These are phyloP conservation scores for Amborella trichopoda DNA, from an alignment of 164 flowering plant genomes.

Conservation along the genomic window DNA sequence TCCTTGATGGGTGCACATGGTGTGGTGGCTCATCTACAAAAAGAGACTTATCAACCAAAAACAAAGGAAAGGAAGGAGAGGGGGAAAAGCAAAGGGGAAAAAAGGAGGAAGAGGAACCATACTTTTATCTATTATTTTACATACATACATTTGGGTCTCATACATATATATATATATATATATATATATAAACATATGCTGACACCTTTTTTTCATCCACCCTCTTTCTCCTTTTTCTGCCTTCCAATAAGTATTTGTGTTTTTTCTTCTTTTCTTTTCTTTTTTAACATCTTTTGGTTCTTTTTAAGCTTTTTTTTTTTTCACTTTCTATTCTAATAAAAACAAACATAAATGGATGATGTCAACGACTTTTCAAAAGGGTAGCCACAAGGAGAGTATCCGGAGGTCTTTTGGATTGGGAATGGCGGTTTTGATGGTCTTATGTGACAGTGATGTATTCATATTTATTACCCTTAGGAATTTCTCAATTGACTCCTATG, in stretches of 20 bases:
- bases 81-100: slow-evolving; percentile 11
- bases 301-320: not conserved
- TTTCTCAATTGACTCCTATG: too few species aligned
- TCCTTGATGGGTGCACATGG: slow-evolving; percentile 48
- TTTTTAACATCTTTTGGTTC: not conserved
- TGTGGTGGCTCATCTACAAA: slow-evolving; percentile 19
- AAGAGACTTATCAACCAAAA: slow-evolving; percentile 18
- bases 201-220: not conserved
- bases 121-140: not conserved
- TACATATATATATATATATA: not conserved
- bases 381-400: too few species aligned
- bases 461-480: too few species aligned
- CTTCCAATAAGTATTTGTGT: not conserved
- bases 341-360: slow-evolving; percentile 2
- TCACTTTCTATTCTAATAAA: not conserved
- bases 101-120: slow-evolving; percentile 5
- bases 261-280: not conserved
- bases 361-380: slow-evolving; percentile 4
- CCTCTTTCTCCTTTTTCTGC: not conserved
- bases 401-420: too few species aligned
- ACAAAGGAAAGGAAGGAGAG: slow-evolving; percentile 16
- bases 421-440: not conserved
- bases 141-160: not conserved
- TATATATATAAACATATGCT: not conserved
- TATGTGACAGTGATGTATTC: too few species aligned